Evolutionary conservation across 352 stramenopile genomes (phyloP), one percentile per base, ranked within the genome.

Genomic region (Globisporangium camurandrum): DNA sequence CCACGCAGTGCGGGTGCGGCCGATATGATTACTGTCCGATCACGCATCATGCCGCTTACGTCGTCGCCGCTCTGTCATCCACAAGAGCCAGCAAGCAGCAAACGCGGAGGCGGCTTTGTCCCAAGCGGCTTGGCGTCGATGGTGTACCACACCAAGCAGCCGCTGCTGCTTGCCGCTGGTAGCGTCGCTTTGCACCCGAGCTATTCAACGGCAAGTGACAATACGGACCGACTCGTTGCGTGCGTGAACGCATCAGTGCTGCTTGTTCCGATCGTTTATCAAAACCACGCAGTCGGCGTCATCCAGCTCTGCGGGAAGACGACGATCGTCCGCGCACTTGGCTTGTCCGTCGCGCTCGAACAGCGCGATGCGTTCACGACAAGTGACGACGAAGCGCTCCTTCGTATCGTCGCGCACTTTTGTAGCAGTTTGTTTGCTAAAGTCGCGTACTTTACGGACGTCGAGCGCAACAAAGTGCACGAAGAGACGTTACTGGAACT

Each of bases 381-480:
- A n/a, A 1, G 36, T 0, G 74, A 90, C 51, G 75, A 90, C 27
- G 66, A 88, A 38, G 58, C 67, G 0, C 36, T 86, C 10, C 37
- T 88, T 23, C 66, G 61, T 1, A 50, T 84, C 16, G 38, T 88
- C 23, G 60, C 67, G 38, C 75, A 88, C 48, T 88, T 86, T 19
- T 59, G 67, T 17, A 78, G 79, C 47, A 75, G 73, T 9, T 42
- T 90, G 19, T 59, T 90, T 23, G 69, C 74, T 30, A 90, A 88
- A 46, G 71, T 85, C 2, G 62, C 75, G 40, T 87, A 84, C 37
- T 90, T 90, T 37, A 87, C 79, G 0, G 75, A 90, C 28, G 73
- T 90, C 1, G 79, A 86, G 49, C 85, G 73, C 57, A 88, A 87
- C 61, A 87, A 87, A 44, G 67, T 86, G 38, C 88, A 87, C 59